These are phyloP conservation scores for Madurella fahalii DNA, from an alignment of 2,329 filamentous ascomycete species.

Conservation along the genomic window DNA sequence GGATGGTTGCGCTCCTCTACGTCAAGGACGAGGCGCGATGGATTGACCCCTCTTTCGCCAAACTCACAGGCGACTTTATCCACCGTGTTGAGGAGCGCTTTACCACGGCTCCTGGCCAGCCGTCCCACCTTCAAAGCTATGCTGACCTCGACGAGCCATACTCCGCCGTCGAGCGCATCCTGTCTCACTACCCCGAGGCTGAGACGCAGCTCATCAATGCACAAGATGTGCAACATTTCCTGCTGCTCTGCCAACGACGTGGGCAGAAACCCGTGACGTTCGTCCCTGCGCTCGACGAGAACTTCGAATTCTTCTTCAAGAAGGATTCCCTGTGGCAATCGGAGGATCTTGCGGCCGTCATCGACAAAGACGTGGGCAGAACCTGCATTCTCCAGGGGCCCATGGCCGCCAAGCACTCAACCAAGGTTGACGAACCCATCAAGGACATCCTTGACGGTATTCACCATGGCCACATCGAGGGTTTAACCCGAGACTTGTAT, in stretches of 20 bases:
- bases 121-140: slow-evolving; percentile 85
- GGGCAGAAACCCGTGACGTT: slow-evolving; percentile 97
- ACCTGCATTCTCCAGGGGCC: slow-evolving; percentile 96
- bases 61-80: slow-evolving; percentile 90
- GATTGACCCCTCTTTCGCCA: slow-evolving; percentile 82
- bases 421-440: slow-evolving; percentile 84
- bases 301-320: slow-evolving; percentile 99
- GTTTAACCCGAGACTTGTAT: slow-evolving; percentile 77
- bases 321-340: slow-evolving; percentile 99
- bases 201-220: slow-evolving; percentile 92
- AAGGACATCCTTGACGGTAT: slow-evolving; percentile 91
- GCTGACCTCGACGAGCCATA: slow-evolving; percentile 82
- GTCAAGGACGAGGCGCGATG: slow-evolving; percentile 86
- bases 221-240: slow-evolving; percentile 95
- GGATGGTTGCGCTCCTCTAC: slow-evolving; percentile 86
- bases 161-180: slow-evolving; percentile 69
- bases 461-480: slow-evolving; percentile 80
- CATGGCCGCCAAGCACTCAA: slow-evolving; percentile 87
- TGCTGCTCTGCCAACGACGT: slow-evolving; percentile 84
- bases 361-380: slow-evolving; percentile 90
- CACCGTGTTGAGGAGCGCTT: slow-evolving; percentile 96
- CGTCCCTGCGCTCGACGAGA: slow-evolving; percentile 90
- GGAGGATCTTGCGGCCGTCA: slow-evolving; percentile 92
- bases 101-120: slow-evolving; percentile 64
- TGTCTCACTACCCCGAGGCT: slow-evolving; percentile 80